Conservation (phyloP, 2,329 filamentous ascomycete species). For the Bipolaris zeicola region DNA sequence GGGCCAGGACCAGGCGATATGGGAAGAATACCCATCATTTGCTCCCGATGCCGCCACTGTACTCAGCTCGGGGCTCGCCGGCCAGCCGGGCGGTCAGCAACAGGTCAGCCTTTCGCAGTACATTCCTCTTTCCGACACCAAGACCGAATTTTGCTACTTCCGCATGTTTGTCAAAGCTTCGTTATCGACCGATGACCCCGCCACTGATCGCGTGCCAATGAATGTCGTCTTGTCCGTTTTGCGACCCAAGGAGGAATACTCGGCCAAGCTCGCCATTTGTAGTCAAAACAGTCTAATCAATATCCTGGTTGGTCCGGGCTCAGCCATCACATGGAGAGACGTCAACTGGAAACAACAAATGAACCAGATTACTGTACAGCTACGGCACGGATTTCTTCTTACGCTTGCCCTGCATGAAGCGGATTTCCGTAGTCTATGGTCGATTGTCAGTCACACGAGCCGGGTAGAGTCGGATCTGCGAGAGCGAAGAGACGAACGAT, state of each 20-base stretch:
- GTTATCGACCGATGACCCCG: constrained; percentile 71
- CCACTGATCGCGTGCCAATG: constrained; percentile 70
- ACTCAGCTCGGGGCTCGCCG: constrained; percentile 53
- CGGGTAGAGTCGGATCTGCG: constrained; percentile 75
- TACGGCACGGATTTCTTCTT: constrained; percentile 78
- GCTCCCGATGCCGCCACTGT: constrained; percentile 73
- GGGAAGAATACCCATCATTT: constrained; percentile 77
- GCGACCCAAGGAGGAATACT: constrained; percentile 70
- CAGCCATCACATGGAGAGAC: constrained; percentile 76
- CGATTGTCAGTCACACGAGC: constrained; percentile 82
- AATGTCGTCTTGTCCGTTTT: constrained; percentile 78
- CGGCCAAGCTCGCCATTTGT: constrained; percentile 73
- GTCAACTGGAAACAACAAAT: constrained; percentile 76
- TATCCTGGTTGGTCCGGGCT: constrained; percentile 71
- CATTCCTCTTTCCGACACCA: constrained; percentile 77
- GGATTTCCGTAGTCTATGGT: constrained; percentile 81
- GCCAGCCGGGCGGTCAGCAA: constrained; percentile 53
- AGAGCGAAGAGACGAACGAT: constrained; percentile 69
- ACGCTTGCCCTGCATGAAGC: constrained; percentile 72
- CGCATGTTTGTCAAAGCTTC: constrained; percentile 76
- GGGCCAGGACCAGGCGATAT: constrained; percentile 79
- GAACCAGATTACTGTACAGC: constrained; percentile 67
- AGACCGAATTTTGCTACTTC: constrained; percentile 76
- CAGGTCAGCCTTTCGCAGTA: constrained; percentile 63
- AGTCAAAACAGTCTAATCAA: constrained; percentile 82